phyloP scores from a whole-genome alignment of 2,329 filamentous ascomycete species.

The Colletotrichum scovillei region DNA sequence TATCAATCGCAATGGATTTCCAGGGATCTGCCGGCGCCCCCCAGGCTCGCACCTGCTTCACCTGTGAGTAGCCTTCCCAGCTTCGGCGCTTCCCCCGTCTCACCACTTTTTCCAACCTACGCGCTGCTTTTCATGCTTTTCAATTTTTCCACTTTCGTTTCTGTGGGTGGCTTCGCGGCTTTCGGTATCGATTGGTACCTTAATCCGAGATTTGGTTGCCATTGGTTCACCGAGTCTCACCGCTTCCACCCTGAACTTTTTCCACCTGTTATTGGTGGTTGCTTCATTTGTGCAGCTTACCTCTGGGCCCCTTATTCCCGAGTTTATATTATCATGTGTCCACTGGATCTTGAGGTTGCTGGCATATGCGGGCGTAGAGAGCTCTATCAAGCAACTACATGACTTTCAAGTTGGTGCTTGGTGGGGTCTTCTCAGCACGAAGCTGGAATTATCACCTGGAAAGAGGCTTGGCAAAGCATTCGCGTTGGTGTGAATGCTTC shows the following conservation, averaged over 20 bases:
- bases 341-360: background rate
- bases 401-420: background rate
- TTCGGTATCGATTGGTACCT: conserved; percentile 15
- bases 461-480: background rate
- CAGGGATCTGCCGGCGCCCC: conserved; percentile 38
- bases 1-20: conserved; percentile 48
- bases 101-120: background rate
- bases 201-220: background rate
- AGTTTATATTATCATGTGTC: background rate
- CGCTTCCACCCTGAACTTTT: background rate
- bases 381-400: background rate
- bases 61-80: conserved; percentile 54
- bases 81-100: background rate
- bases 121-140: background rate
- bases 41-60: conserved; percentile 58
- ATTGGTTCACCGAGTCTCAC: conserved; percentile 25
- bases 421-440: background rate
- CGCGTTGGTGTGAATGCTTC: background rate
- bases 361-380: background rate
- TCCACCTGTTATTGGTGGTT: conserved; percentile 17
- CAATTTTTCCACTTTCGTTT: background rate
- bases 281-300: conserved; percentile 16
- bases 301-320: background rate
- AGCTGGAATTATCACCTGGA: no score
- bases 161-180: conserved; percentile 25